These are phyloP conservation scores for Colletotrichum lini DNA, from an alignment of 2,329 filamentous ascomycete genomes.

Conservation along the genomic window DNA sequence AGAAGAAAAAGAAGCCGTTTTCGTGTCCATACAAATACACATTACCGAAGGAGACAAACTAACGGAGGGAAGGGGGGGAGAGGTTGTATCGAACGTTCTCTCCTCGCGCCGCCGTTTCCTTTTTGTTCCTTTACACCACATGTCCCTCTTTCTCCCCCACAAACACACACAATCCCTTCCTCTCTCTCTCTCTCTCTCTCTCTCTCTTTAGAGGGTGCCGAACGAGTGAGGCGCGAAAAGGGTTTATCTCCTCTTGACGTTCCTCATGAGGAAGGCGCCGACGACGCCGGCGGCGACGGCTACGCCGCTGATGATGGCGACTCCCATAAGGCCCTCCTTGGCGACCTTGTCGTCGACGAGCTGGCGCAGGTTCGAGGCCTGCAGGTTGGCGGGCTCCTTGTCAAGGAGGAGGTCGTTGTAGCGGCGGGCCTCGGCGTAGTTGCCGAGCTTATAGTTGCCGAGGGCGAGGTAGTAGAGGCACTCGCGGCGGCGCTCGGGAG, in stretches of 20 bases:
- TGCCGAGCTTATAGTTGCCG: slow-evolving; percentile 98
- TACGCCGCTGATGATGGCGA: slow-evolving; percentile 94
- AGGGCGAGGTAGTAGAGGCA: slow-evolving; percentile 98
- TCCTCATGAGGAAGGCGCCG: slow-evolving; percentile 87
- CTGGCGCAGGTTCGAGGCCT: slow-evolving; percentile 86
- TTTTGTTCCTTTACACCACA: neutral
- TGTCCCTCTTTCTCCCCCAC: neutral
- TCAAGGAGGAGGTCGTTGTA: slow-evolving; percentile 96
- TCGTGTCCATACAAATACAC: slow-evolving; percentile 41
- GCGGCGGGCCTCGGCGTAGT: slow-evolving; percentile 93
- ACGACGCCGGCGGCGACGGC: slow-evolving; percentile 95
- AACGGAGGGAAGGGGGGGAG: too few relatives aligned
- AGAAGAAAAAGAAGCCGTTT: slow-evolving; percentile 28
- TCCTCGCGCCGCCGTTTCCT: neutral
- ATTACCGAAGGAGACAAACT: slow-evolving; percentile 22
- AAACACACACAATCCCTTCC: neutral
- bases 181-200: slow-evolving; percentile 8
- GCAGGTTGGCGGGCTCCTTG: slow-evolving; percentile 91
- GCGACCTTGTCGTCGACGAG: slow-evolving; percentile 97
- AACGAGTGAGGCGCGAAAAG: too few relatives aligned
- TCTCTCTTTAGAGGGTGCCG: neutral
- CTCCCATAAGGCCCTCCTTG: slow-evolving; percentile 92
- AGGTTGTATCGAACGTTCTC: neutral
- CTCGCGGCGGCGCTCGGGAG: slow-evolving; percentile 93
- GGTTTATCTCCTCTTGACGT: slow-evolving; percentile 72